Evolutionary conservation across 2,329 filamentous ascomycete species (phyloP), one percentile per base, ranked within the genome.

Genomic region (Colletotrichum sp.): DNA sequence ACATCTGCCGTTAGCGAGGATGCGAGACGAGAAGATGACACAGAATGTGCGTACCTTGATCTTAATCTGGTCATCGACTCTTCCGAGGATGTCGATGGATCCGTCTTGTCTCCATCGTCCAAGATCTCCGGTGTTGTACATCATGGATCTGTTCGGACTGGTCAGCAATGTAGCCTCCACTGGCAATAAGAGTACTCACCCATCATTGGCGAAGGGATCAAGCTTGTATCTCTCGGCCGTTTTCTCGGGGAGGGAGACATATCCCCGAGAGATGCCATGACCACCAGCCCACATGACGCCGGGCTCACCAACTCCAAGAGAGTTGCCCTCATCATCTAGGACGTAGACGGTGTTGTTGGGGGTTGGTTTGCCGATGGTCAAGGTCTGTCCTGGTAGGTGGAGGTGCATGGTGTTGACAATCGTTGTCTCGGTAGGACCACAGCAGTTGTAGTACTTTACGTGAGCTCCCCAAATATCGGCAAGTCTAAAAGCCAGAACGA

Each of bases 91-190:
- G 34, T 90, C 85, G 57, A 92, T 83, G 27, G 84, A 85, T 9
- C 90, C 90, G 76, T 90, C 86, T 3, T 82, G 77, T 55, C 84
- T 83, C 89, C 90, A 91, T 8, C 84, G 83, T n/a, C 87, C 89
- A 31, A 92, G 84, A 75, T 92, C 90, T 4, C 90, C 90, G 3
- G 90, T 91, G 76, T 90, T 89, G 81, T 90, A 92, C 87, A 91
- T 91, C 76, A 82, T 82, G 3, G 81, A 83, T 2, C 86, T 87
- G 57, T 13, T 11, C 16, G n/a, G 16, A n/a, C 38, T 18, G 57
- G 8, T 33, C 1, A 31, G 33, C 3, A n/a, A n/a, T 0, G 8
- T 0, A 7, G 0, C n/a, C 2, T 21, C 0, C 1, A 1, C n/a
- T 6, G 6, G 6, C 1, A 5, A 3, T 18, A 24, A 7, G 6